A percentile compares a stretch with the other conserved stretches of the same genome.
phyloP scores from a whole-genome alignment of 768 basidiomycete genomes.

The Butyriboletus loyo region DNA sequence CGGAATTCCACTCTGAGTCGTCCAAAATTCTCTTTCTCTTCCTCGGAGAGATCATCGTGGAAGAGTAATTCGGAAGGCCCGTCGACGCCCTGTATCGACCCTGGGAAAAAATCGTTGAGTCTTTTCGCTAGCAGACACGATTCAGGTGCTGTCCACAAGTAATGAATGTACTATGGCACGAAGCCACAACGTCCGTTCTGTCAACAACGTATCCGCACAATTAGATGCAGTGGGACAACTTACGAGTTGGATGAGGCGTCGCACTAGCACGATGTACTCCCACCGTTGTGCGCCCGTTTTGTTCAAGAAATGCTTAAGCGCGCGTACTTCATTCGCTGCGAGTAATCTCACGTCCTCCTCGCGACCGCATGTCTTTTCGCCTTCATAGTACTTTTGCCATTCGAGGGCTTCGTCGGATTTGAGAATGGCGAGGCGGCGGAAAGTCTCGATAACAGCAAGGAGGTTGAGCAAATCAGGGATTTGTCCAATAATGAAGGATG shows the following conservation, averaged over 20 bases:
- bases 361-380: not conserved
- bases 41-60: constrained; percentile 21
- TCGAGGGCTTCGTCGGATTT: constrained; percentile 20
- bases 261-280: constrained; percentile 24
- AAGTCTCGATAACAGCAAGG: constrained; percentile 21
- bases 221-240: not conserved
- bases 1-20: constrained; percentile 15
- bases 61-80: constrained; percentile 21
- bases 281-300: constrained; percentile 14
- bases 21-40: constrained; percentile 19
- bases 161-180: constrained; percentile 24
- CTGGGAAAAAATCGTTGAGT: constrained; percentile 30
- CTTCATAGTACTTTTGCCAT: constrained; percentile 26
- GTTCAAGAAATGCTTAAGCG: constrained; percentile 9
- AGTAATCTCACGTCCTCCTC: constrained; percentile 18
- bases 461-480: constrained; percentile 29
- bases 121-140: constrained; percentile 18
- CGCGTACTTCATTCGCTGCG: constrained; percentile 13
- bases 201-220: not conserved
- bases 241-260: constrained; percentile 22
- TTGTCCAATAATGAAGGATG: constrained; percentile 30
- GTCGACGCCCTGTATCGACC: constrained; percentile 13
- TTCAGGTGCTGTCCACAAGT: constrained; percentile 29
- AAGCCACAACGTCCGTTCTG: not conserved
- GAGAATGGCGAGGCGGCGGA: constrained; percentile 17